Evolutionary conservation across 495 filamentous ascomycete genomes (phyloP), one percentile per base, ranked within the genome.

Genomic region (Trichoderma asperelloides): DNA sequence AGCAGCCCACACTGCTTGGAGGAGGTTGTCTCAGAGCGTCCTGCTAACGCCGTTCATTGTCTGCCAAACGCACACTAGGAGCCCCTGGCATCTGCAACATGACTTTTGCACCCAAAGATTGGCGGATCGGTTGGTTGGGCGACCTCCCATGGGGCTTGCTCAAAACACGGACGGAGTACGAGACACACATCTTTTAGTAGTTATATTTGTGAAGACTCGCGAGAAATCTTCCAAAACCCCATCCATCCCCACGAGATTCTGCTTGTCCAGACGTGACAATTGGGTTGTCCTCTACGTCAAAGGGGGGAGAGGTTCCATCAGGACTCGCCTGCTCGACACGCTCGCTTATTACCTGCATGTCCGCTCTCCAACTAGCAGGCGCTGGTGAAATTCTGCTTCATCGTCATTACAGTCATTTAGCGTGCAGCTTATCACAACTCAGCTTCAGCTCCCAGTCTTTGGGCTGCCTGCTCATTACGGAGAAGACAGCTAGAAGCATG

Each of bases 21-120:
- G 11, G 55, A 60, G 55, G 25, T 25, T 60, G 55, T 60, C 55
- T 60, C 55, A 21, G 3, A 25, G 55, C 7, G 11, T 13, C n/a
- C 7, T 51, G 47, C 21, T 51, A 23, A 11, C n/a, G n/a, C 47
- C 21, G 47, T 21, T 23, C 2, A 21, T 8, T 11, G 47, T 51
- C 47, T 51, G 47, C 47, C 47, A 21, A 21, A 51, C 18, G n/a
- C 6, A 2, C 27, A 30, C 55, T 60, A 33, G 16, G 1, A 15
- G 27, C 55, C 25, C 55, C 55, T 30, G 55, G 25, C 12, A 60
- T 60, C 55, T 60, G 55, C 55, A 60, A 60, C 55, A 60, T 60
- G 55, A 60, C 55, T 60, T 30, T 55, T n/a, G 49, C 49, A 11
- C 3, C n/a, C 49, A 21, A 55, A 25, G 49, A 55, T 21, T 55